These are phyloP conservation scores for Phytopythium delawarense DNA, from an alignment of 352 stramenopile genomes.

Conservation along the genomic window DNA sequence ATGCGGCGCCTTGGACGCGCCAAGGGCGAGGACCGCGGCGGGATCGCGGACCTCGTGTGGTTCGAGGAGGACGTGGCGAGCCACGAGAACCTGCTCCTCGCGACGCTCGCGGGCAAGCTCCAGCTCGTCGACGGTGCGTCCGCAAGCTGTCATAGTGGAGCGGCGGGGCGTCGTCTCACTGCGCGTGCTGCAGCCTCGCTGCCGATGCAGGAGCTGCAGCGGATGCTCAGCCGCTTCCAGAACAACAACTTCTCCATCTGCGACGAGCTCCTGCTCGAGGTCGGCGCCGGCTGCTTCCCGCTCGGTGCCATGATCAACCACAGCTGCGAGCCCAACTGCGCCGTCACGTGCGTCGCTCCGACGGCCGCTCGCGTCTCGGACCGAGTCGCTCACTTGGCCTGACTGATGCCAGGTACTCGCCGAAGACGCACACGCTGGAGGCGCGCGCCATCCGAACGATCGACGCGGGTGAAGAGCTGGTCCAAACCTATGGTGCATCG, in stretches of 20 bases:
- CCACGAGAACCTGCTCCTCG: slow-evolving; percentile 50
- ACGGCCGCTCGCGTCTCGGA: not conserved
- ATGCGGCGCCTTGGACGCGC: slow-evolving; percentile 19
- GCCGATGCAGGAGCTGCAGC: slow-evolving; percentile 36
- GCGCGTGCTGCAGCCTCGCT: not conserved
- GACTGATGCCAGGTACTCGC: slow-evolving; percentile 26
- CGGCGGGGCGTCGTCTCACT: not conserved
- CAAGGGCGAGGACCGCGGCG: not conserved
- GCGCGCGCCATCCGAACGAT: slow-evolving; percentile 55
- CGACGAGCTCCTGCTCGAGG: slow-evolving; percentile 49
- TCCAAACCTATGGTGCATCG: slow-evolving; percentile 53
- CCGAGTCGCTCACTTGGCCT: not conserved
- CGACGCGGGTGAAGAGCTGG: slow-evolving; percentile 45
- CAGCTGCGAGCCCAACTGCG: slow-evolving; percentile 66
- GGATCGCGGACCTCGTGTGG: slow-evolving; percentile 40
- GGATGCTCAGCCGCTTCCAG: slow-evolving; percentile 67
- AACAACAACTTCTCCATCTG: slow-evolving; percentile 82
- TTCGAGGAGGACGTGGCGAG: slow-evolving; percentile 41
- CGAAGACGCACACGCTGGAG: slow-evolving; percentile 36
- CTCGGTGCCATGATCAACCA: slow-evolving; percentile 77
- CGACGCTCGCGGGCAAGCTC: slow-evolving; percentile 43
- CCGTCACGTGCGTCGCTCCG: slow-evolving; percentile 41
- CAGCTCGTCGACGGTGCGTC: slow-evolving; percentile 35
- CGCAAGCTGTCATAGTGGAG: not conserved
- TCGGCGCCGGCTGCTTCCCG: slow-evolving; percentile 59